A percentile compares a stretch with the other conserved stretches of the same genome.
phyloP scores from a whole-genome alignment of 2,329 filamentous ascomycete genomes.

The Epichloe glyceriae region DNA sequence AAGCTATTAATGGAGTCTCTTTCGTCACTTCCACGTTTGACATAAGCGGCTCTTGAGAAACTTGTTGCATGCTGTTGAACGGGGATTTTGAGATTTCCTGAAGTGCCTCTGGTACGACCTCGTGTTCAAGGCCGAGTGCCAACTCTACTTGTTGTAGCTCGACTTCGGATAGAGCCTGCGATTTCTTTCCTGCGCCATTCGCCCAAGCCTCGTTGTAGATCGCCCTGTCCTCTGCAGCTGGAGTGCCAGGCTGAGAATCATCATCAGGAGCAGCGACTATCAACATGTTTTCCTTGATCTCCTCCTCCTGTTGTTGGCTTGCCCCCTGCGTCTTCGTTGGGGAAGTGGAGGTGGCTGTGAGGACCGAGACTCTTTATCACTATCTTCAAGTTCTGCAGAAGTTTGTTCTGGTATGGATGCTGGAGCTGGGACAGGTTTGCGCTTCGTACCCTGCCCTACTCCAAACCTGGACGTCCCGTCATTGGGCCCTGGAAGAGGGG shows the following conservation, averaged over 20 bases:
- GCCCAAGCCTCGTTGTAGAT: slow-evolving; percentile 10
- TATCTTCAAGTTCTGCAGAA: slow-evolving; percentile 12
- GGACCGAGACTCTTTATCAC: slow-evolving; percentile 14
- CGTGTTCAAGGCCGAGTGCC: too few species aligned
- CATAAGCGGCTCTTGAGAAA: neutral
- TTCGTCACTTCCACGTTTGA: neutral
- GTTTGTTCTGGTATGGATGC: slow-evolving; percentile 18
- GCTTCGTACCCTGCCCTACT: slow-evolving; percentile 44
- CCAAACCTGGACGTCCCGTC: slow-evolving; percentile 46
- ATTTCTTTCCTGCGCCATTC: neutral
- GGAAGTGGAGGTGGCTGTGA: slow-evolving; percentile 33
- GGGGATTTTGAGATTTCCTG: neutral
- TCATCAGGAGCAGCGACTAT: slow-evolving; percentile 50
- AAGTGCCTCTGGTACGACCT: neutral
- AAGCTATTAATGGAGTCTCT: slow-evolving; percentile 6
- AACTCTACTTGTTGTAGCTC: neutral
- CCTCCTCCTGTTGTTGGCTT: slow-evolving; percentile 21
- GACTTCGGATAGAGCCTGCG: slow-evolving; percentile 6
- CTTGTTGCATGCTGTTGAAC: neutral
- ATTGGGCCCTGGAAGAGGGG: slow-evolving; percentile 56
- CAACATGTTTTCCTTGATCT: slow-evolving; percentile 39
- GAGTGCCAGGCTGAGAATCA: slow-evolving; percentile 47
- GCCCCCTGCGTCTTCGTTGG: slow-evolving; percentile 26
- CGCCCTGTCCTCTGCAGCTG: slow-evolving; percentile 24
- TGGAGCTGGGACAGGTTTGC: slow-evolving; percentile 50